phyloP scores from a whole-genome alignment of 805 yeast species.

The Starmerella stigmatis region DNA sequence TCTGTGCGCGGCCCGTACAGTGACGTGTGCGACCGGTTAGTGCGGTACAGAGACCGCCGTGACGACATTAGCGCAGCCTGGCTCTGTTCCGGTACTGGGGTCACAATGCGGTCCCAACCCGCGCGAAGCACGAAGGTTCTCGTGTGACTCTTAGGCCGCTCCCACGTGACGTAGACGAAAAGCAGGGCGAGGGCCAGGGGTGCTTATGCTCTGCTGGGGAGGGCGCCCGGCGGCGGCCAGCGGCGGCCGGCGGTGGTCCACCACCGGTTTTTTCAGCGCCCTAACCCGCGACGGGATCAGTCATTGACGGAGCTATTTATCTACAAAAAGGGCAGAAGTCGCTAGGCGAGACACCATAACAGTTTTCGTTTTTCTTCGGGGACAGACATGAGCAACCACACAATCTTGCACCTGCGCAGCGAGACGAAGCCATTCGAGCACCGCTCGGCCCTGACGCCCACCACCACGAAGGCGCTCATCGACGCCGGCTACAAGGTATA shows the following conservation, averaged over 20 bases:
- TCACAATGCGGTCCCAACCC: neutral
- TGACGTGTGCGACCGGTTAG: slow-evolving; percentile 21
- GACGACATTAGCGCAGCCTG: slow-evolving; percentile 16
- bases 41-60: slow-evolving; percentile 21
- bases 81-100: too few relatives aligned
- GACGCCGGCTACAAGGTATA: slow-evolving; percentile 68
- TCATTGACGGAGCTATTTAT: too few relatives aligned
- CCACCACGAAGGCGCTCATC: slow-evolving; percentile 70
- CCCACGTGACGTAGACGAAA: neutral
- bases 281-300: neutral
- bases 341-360: too few relatives aligned
- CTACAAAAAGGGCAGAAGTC: too few relatives aligned
- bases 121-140: neutral
- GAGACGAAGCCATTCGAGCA: slow-evolving; percentile 96
- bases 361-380: too few relatives aligned
- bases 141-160: slow-evolving; percentile 3
- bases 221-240: too few relatives aligned
- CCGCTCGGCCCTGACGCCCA: slow-evolving; percentile 92
- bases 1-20: slow-evolving; percentile 25
- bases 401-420: slow-evolving; percentile 77
- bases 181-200: too few relatives aligned
- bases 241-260: too few relatives aligned
- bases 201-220: too few relatives aligned
- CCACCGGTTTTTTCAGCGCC: too few relatives aligned
- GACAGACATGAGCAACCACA: slow-evolving; percentile 12